Conservation (phyloP, 495 filamentous ascomycete species). For the Daldinia vernicosa region DNA sequence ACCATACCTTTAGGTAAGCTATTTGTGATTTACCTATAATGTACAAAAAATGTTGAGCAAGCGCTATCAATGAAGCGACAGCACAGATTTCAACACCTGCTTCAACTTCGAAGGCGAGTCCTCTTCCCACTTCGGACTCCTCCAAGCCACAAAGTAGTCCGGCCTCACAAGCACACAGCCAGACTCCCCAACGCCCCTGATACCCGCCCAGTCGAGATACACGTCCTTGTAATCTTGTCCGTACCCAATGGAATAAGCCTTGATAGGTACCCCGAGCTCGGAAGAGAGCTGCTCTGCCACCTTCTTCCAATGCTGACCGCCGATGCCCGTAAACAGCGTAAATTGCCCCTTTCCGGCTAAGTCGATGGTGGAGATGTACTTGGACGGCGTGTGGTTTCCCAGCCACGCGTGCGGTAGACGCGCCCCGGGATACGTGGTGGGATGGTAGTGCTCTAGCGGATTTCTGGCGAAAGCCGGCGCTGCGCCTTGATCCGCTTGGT, state of each 20-base stretch:
- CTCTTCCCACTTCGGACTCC: not conserved
- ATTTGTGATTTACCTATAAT: too few relatives aligned
- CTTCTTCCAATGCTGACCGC: not conserved
- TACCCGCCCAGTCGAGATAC: not conserved
- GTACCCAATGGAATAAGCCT: not conserved
- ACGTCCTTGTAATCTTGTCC: not conserved
- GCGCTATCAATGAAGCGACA: not conserved
- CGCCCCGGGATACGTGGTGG: not conserved
- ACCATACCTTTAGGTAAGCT: too few relatives aligned
- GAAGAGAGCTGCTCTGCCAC: not conserved
- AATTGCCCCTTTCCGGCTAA: not conserved
- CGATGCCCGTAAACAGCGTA: not conserved
- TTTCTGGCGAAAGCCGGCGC: not conserved
- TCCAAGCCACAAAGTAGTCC: constrained; percentile 1
- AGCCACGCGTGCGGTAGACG: not conserved
- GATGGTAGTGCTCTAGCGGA: not conserved
- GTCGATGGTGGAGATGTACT: not conserved
- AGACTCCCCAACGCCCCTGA: not conserved
- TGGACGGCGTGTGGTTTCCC: not conserved
- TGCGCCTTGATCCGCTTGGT: not conserved
- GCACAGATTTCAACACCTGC: not conserved
- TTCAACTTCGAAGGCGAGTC: not conserved
- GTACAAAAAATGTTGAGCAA: not conserved
- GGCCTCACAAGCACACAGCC: not conserved
- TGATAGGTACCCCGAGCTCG: not conserved